Percentiles rank a stretch among this genome's conserved stretches.
These are phyloP conservation scores for Symmetrospora coprosmae DNA, from an alignment of 768 basidiomycete species.

Conservation along the genomic window DNA sequence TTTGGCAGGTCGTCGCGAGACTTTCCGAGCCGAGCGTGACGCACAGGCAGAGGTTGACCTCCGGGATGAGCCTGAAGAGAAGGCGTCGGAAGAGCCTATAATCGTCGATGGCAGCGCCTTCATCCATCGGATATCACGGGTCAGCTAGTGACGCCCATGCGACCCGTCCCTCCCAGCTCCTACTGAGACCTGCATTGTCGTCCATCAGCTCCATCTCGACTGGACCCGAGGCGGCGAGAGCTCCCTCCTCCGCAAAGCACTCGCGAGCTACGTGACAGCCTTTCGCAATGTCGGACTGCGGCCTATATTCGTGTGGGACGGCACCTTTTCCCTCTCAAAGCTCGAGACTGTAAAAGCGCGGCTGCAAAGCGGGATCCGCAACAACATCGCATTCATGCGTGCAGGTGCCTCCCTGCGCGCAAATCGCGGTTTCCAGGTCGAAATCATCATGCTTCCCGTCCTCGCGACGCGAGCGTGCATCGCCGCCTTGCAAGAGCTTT, in stretches of 20 bases:
- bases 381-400: constrained; percentile 4
- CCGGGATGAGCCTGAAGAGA: too few relatives aligned
- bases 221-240: constrained; percentile 5
- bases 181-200: background rate
- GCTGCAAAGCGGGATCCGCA: background rate
- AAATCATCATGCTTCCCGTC: background rate
- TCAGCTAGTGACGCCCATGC: background rate
- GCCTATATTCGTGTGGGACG: constrained; percentile 18
- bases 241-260: background rate
- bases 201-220: constrained; percentile 18
- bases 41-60: background rate
- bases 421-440: constrained; percentile 1
- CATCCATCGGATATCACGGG: constrained; percentile 3
- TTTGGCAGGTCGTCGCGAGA: background rate
- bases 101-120: constrained; percentile 9
- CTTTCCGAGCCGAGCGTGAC: background rate
- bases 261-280: background rate
- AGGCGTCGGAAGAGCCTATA: background rate
- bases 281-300: background rate
- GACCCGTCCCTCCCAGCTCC: background rate
- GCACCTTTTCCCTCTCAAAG: background rate
- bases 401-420: background rate
- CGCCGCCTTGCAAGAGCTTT: background rate
- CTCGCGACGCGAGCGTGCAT: background rate
- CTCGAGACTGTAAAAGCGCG: background rate